Conservation (phyloP, 1,284 basidiomycete species). For the Psilocybe mexicana region DNA sequence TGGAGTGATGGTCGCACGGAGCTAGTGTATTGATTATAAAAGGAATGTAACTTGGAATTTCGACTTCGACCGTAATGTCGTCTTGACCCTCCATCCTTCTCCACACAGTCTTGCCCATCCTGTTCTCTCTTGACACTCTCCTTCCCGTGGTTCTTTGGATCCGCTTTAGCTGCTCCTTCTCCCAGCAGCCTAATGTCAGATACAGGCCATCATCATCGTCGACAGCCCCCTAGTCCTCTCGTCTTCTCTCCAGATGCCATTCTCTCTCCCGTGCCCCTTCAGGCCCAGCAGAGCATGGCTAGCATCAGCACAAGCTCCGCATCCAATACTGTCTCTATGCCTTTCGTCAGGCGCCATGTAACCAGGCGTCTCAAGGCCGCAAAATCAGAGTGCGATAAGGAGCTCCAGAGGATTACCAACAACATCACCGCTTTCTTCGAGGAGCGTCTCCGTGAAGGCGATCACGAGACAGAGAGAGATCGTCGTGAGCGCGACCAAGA, state of each 20-base stretch:
- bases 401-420: conserved; percentile 88
- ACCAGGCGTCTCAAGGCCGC: conserved; percentile 90
- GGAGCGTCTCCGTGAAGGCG: conserved; percentile 75
- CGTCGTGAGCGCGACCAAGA: conserved; percentile 57
- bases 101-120: conserved; percentile 28
- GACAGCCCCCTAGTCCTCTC: conserved; percentile 75
- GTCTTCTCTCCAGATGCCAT: conserved; percentile 70
- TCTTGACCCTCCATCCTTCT: conserved; percentile 32
- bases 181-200: conserved; percentile 57
- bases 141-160: conserved; percentile 23
- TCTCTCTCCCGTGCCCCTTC: conserved; percentile 48
- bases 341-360: conserved; percentile 92
- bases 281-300: conserved; percentile 40
- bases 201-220: conserved; percentile 49
- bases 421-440: conserved; percentile 95
- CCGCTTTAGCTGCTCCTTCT: conserved; percentile 20
- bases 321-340: conserved; percentile 80
- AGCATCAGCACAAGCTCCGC: conserved; percentile 49
- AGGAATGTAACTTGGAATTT: conserved; percentile 10
- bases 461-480: conserved; percentile 70
- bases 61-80: conserved; percentile 33
- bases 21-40: conserved; percentile 14
- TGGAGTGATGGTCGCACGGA: conserved; percentile 18
- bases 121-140: conserved; percentile 18
- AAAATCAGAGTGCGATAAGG: conserved; percentile 95